Evolutionary conservation across 495 filamentous ascomycete genomes (phyloP), one percentile per base, ranked within the genome.

Genomic region (Tuber calosporum): DNA sequence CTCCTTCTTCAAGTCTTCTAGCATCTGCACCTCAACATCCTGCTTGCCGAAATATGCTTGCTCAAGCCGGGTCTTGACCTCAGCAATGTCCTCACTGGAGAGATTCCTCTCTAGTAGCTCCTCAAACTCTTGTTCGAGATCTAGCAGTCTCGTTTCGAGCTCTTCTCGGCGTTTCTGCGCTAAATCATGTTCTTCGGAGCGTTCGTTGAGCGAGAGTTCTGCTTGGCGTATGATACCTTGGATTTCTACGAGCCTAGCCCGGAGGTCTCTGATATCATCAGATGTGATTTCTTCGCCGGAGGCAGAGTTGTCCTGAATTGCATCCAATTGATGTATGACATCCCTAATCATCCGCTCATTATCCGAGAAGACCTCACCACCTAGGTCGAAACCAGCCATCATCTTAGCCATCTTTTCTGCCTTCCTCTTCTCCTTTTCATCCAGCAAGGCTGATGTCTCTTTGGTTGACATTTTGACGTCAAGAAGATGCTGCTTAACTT

Each of bases 371-470:
- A 93, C 88, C 71, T 97, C 93, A 34, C 89, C 90, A 48, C 92
- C 93, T 42, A 97, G 87, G 80, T 98, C 94, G 75, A 99, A 97
- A 8, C 94, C 92, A 68, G 95, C 94, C 94, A 99, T 97, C 95
- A 99, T 99, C 87, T 97, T 92, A 39, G 95, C 95, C 95, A 99
- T 99, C 82, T 93, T 93, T 84, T 98, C 95, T 8, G 92, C 92
- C 86, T 98, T 99, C 86, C 93, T 94, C 86, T 93, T 94, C 83
- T 98, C 95, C 85, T 98, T 99, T 84, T 97, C 95, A 78, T 97
- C 93, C 4, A 94, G 82, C 20, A 90, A 90, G 2, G 92, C 92
- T 40, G 88, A 90, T 5, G 92, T 96, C 84, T 97, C 96, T 85
- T 93, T 95, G 68, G 94, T 93, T 77, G 88, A 92, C 92, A 99